Evolutionary conservation across 345 rosid species (phyloP).

Genomic region (Euclidium syriacum): DNA sequence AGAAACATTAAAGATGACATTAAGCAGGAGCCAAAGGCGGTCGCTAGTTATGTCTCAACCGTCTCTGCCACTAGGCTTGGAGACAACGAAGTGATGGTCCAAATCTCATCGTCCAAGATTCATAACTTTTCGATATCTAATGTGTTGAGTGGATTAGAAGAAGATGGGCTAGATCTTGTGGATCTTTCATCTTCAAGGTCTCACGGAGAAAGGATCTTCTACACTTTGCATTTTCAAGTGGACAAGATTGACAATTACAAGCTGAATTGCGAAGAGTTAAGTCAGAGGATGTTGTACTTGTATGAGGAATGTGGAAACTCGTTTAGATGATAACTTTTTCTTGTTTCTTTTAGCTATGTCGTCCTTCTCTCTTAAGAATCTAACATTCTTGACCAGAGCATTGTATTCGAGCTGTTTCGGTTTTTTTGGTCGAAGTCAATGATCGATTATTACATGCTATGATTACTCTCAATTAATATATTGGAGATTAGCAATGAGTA

Average conservation of each 20-base stretch:
- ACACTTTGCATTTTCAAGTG: constrained; percentile 53
- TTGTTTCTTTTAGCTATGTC: constrained; percentile 3
- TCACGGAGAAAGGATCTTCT: constrained; percentile 44
- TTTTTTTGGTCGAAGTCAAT: constrained; percentile 6
- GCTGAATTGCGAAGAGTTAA: constrained; percentile 32
- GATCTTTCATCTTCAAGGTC: constrained; percentile 60
- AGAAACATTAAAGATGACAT: constrained; percentile 11
- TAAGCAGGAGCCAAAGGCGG: constrained; percentile 20
- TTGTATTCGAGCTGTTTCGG: constrained; percentile 15
- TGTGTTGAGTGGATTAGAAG: constrained; percentile 41
- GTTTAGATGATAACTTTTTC: constrained; percentile 2
- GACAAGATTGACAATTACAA: constrained; percentile 3
- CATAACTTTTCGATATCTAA: constrained; percentile 32
- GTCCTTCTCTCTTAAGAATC: background rate
- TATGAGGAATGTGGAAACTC: constrained; percentile 26
- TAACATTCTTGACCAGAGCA: constrained; percentile 16
- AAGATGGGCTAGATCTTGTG: constrained; percentile 39
- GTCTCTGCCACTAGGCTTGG: constrained; percentile 42
- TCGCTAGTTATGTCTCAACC: constrained; percentile 1
- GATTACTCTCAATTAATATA: too few relatives aligned
- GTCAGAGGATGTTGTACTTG: constrained; percentile 34
- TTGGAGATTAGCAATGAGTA: too few relatives aligned
- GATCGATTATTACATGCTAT: constrained; percentile 15
- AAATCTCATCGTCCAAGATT: constrained; percentile 35
- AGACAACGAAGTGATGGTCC: constrained; percentile 46